Percentiles rank a stretch among this genome's conserved stretches.
Evolutionary conservation across 176 grass and related monocot species (phyloP).

Genomic region (Oryza brachyantha): DNA sequence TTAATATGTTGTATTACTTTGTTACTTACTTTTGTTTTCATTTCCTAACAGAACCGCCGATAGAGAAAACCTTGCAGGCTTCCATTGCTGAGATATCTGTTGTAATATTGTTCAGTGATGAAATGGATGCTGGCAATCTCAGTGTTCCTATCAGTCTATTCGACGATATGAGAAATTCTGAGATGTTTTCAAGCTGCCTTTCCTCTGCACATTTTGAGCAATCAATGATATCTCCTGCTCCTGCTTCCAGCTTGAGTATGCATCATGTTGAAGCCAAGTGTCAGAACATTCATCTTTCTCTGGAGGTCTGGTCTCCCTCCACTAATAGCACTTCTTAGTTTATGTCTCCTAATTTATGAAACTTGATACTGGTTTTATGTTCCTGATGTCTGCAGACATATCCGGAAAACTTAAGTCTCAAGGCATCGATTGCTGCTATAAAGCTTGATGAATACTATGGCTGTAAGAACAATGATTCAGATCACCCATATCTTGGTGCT

Average conservation of each 20-base stretch:
- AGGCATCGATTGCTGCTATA: constrained; percentile 56
- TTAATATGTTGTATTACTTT: constrained; percentile 20
- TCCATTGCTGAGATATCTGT: constrained; percentile 68
- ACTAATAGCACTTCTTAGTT: constrained; percentile 13
- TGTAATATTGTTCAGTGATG: constrained; percentile 65
- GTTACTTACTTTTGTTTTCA: constrained; percentile 31
- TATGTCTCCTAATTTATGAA: constrained; percentile 21
- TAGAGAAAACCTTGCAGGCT: constrained; percentile 67
- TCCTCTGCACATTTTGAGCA: constrained; percentile 59
- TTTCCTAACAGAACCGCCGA: constrained; percentile 69
- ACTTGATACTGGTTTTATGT: constrained; percentile 32
- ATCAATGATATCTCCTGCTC: constrained; percentile 45
- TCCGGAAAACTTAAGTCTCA: constrained; percentile 65
- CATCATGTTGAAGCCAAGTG: constrained; percentile 81
- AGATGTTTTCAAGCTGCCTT: constrained; percentile 66
- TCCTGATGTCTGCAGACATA: constrained; percentile 73
- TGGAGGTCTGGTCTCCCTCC: constrained; percentile 63
- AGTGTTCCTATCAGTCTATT: constrained; percentile 26
- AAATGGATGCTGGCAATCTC: constrained; percentile 23
- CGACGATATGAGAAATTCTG: constrained; percentile 47
- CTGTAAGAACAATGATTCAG: constrained; percentile 26
- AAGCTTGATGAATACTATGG: constrained; percentile 76
- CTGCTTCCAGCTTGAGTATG: constrained; percentile 54
- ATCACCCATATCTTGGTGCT: constrained; percentile 27
- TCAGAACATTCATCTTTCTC: constrained; percentile 61